phyloP scores from a whole-genome alignment of 2,329 filamentous ascomycete genomes.

The Calonectria multiphialidica region DNA sequence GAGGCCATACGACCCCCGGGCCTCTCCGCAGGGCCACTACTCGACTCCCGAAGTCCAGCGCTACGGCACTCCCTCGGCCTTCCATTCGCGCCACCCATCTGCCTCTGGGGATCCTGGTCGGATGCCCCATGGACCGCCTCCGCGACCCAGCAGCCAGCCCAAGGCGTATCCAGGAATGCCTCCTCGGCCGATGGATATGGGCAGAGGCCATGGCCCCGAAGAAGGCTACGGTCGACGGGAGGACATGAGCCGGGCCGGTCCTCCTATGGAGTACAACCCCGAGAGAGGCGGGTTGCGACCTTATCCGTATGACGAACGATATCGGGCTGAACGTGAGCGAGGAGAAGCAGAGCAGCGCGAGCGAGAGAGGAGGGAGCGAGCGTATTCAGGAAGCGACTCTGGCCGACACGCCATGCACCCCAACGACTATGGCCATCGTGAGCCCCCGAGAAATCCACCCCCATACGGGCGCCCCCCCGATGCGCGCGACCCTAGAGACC shows the following conservation, averaged over 20 bases:
- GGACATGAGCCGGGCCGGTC: constrained; percentile 55
- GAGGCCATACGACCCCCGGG: constrained; percentile 64
- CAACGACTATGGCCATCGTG: constrained; percentile 54
- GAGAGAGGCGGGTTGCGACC: constrained; percentile 61
- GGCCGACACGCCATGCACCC: constrained; percentile 55
- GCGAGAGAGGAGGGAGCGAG: constrained; percentile 58
- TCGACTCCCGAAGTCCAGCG: constrained; percentile 70
- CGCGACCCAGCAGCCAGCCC: constrained; percentile 65
- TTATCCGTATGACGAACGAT: constrained; percentile 66
- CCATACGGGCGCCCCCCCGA: constrained; percentile 60
- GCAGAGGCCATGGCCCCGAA: constrained; percentile 52
- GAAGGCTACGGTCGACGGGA: constrained; percentile 64
- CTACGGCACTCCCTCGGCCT: constrained; percentile 71
- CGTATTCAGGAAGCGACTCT: constrained; percentile 62
- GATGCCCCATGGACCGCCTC: constrained; percentile 55
- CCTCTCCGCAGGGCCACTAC: constrained; percentile 63
- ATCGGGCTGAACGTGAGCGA: constrained; percentile 61
- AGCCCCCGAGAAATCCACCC: constrained; percentile 59
- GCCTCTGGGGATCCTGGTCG: constrained; percentile 58
- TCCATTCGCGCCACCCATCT: constrained; percentile 63
- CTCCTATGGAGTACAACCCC: constrained; percentile 62
- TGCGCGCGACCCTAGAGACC: constrained; percentile 53
- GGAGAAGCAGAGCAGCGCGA: constrained; percentile 59
- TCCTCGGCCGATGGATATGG: constrained; percentile 61
- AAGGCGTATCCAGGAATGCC: constrained; percentile 60